A percentile compares a stretch with the other conserved stretches of the same genome.
Evolutionary conservation across 2,329 filamentous ascomycete species (phyloP).

Genomic region (Penicillium thymicola): DNA sequence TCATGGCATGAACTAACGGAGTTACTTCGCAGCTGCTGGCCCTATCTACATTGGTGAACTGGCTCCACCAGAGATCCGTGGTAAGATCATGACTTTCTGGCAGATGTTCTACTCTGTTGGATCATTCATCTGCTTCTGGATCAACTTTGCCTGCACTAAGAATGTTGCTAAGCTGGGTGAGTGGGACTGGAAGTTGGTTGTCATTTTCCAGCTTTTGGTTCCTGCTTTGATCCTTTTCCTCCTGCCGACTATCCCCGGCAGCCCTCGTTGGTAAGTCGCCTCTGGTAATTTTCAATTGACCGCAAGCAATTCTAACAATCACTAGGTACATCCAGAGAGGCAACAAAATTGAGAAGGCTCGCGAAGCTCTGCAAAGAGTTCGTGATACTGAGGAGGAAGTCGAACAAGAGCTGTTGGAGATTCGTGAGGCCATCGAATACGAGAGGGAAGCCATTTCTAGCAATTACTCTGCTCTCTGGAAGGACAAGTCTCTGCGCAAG

Average conservation of each 20-base stretch:
- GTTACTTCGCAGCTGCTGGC: slow-evolving; percentile 51
- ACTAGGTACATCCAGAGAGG: slow-evolving; percentile 54
- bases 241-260: slow-evolving; percentile 65
- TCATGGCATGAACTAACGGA: slow-evolving; percentile 4
- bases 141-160: slow-evolving; percentile 61
- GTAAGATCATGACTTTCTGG: slow-evolving; percentile 68
- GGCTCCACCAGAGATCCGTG: slow-evolving; percentile 61
- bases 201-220: slow-evolving; percentile 70
- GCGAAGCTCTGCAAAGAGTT: slow-evolving; percentile 56
- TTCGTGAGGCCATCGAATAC: slow-evolving; percentile 67
- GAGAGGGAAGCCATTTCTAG: slow-evolving; percentile 66
- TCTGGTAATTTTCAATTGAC: neutral
- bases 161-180: slow-evolving; percentile 57
- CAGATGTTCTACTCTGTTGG: slow-evolving; percentile 66
- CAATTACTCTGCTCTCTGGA: slow-evolving; percentile 65
- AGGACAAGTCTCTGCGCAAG: slow-evolving; percentile 65
- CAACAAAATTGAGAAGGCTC: slow-evolving; percentile 59
- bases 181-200: slow-evolving; percentile 71
- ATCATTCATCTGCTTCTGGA: slow-evolving; percentile 64
- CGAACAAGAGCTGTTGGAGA: slow-evolving; percentile 62
- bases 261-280: slow-evolving; percentile 57
- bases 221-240: slow-evolving; percentile 60
- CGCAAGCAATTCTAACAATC: slow-evolving; percentile 5
- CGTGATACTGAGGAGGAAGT: slow-evolving; percentile 64
- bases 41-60: slow-evolving; percentile 71